Evolutionary conservation across 1,284 basidiomycete genomes (phyloP), one percentile per base, ranked within the genome.

Genomic region (Sphaerobolus stellatus): DNA sequence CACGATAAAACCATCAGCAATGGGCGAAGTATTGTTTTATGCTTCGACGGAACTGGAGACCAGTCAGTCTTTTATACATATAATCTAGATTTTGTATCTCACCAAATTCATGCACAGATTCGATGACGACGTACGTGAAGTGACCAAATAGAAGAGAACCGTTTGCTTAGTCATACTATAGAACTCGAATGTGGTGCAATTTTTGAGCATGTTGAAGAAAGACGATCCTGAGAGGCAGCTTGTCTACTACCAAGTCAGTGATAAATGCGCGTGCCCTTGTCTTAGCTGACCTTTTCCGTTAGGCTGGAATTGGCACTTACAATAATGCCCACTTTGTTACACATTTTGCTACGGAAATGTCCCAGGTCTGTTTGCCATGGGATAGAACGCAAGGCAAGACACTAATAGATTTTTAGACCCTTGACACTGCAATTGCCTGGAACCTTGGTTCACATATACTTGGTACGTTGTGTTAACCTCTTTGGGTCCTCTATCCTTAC

Each of bases 201-300:
- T 56, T 28, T 72, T 75, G 52, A 68, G 68, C 13, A 64, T 74
- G 61, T 61, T 78, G 29, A 72, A 71, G 65, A 78, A 77, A 58
- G 73, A 75, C 57, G 71, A 76, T 49, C 64, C 65, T 4, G 62
- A 57, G 1, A 64, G 73, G 45, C 77, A 79, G 59, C 62, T 77
- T 54, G 75, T 77, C 1, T 79, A 79, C 53, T 79, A 79, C 58
- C 77, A 78, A 66, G 75, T 72, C 54, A 5, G 58, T 31, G 16
- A 36, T 11, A 36, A 36, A 36, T 36, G 13, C 18, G 33, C 18
- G 18, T 36, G 33, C 33, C 18, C 33, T 36, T 18, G 18, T 11
- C 11, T 11, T 11, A 36, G 18, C 11, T 36, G 33, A 36, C 18
- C 33, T 36, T 36, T 11, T 36, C 18, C n/a, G n/a, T 36, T 36